Percentiles rank a stretch among this genome's conserved stretches.
These are phyloP conservation scores for Pharnaceum exiguum DNA, from an alignment of 148 eudicot species.

Conservation along the genomic window DNA sequence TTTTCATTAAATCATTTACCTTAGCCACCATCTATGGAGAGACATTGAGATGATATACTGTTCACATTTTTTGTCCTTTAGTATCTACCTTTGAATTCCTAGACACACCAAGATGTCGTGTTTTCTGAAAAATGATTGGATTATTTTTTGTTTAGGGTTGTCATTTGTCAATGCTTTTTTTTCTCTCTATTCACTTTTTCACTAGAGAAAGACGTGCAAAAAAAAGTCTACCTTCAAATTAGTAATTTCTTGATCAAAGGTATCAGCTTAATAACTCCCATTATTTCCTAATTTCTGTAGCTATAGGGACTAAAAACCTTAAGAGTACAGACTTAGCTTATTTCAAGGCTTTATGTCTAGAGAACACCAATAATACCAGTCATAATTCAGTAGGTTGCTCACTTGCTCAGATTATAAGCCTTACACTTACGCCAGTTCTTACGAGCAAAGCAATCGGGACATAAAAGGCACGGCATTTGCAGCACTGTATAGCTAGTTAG, in stretches of 20 bases:
- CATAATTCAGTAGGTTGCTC: neutral
- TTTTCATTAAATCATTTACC: neutral
- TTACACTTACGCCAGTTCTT: slow-evolving; percentile 13
- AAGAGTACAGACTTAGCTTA: slow-evolving; percentile 3
- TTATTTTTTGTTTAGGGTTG: too few relatives aligned
- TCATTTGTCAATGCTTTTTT: too few relatives aligned
- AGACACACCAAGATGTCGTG: neutral
- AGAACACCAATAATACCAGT: slow-evolving; percentile 8
- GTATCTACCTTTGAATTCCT: neutral
- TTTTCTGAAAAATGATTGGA: too few relatives aligned
- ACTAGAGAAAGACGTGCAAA: too few relatives aligned
- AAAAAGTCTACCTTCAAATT: too few relatives aligned
- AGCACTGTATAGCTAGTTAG: neutral
- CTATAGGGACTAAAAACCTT: neutral
- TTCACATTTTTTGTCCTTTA: neutral
- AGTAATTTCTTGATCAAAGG: too few relatives aligned
- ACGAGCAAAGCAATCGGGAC: slow-evolving; percentile 17
- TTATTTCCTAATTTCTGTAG: neutral
- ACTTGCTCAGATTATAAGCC: neutral
- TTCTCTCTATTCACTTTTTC: too few relatives aligned
- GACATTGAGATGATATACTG: neutral
- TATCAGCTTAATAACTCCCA: too few relatives aligned
- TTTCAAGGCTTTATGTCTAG: slow-evolving; percentile 1
- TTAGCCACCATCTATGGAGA: neutral
- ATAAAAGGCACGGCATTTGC: slow-evolving; percentile 18